Base-by-base conservation (phyloP, 768 basidiomycete species). In the Boletellus emodensis region DNA sequence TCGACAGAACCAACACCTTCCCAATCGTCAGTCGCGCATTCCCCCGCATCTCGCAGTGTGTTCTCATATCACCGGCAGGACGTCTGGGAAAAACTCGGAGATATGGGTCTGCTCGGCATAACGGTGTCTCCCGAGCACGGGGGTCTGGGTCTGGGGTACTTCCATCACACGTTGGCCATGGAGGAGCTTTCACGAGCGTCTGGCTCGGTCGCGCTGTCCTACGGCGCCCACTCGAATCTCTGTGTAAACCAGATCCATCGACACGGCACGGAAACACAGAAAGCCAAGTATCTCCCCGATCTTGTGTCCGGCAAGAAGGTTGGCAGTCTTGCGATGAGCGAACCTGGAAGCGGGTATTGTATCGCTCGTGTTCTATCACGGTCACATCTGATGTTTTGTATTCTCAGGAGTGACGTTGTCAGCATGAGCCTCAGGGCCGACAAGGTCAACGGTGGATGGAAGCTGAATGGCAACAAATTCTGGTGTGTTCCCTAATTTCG, bases 291-390 rank as follows among this genome's bases (percentile, higher is more conserved):
- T 67, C 78, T 97, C 5, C 83, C 86, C 4, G 84, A 85, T 61
- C 75, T 96, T 40, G 72, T 95, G 34, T 75, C 80, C 26, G 94
- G 94, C 18, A 81, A 75, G 62, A 87, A 89, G 65, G 81, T 97
- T 28, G 94, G 94, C 35, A 85, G 88, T 58, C 74, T 97, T 53
- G 94, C 94, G 2, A 97, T 97, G 94, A 91, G 88, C 59, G 94
- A 97, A 72, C 78, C 87, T 2, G 91, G 88, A 14, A 84, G 86
- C 59, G 94, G 94, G 67, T 70, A 46, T 28, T 35, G 49, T 28
- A 17, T 35, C 42, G 14, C 20, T 44, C 26, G 33, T 26, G 18
- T 40, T 14, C 24, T 7, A 35, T 26, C 41, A 3, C 32, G 6
- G 13, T 8, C 6, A 22, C 9, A 40, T 2, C 33, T 54, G 17